Base-by-base conservation (phyloP, 371 early-diverging fungal genomes). In the Nematocida sp. region DNA sequence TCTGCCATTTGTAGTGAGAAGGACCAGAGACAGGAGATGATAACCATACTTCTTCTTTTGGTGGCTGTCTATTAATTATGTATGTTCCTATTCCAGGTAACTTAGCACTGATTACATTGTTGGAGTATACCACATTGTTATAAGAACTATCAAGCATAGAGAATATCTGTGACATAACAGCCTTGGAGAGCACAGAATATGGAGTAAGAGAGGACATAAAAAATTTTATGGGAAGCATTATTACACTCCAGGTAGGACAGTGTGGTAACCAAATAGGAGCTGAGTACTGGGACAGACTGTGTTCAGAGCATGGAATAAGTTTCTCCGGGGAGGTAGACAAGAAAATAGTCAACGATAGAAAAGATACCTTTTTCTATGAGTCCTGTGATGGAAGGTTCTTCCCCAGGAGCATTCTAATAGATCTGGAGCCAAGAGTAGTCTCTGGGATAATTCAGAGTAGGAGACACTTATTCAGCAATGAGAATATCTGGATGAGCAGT, bases 331-430 rank as follows among this genome's bases (percentile, higher is more conserved):
- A 61, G 34, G 53, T 43, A 11, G 62, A 31, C 23, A 17, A 25
- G 25, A 54, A n/a, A 38, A 46, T 25, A 34, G 19, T 53, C 29
- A 55, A 61, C 7, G 82, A 84, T 83, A 84, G 96, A 77, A 96
- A 96, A 84, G 96, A 96, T 79, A 92, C 93, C 29, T 98, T 96
- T 78, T 98, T 96, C 80, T 96, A 96, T 82, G 95, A 95, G 83
- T 91, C 93, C 19, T 92, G 92, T 79, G 91, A 93, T 78, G 90
- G 88, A 76, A 91, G 90, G 76, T 92, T 90, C 79, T 90, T 94
- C 70, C 95, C 95, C 31, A 86, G 95, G 53, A 87, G 92, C 2
- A 85, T 92, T 27, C 85, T 93, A 45, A 79, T 93, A 5, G 94
- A 95, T 83, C 84, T 92, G 52, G 93, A 93, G 77, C 94, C 94